Base-by-base conservation (phyloP, 2,329 filamentous ascomycete genomes). In the Neopestalotiopsis sp. region DNA sequence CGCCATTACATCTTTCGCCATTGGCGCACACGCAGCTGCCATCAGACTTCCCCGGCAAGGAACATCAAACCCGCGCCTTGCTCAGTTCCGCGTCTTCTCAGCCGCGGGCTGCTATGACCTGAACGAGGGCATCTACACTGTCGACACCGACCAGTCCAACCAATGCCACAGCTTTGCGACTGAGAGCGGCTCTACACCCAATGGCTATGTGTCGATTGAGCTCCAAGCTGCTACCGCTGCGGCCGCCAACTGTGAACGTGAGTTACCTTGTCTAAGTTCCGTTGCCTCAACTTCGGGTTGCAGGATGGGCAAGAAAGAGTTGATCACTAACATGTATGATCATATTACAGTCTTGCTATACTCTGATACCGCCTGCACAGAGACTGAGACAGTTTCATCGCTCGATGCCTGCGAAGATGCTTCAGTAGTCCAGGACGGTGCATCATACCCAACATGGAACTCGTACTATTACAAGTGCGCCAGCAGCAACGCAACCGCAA, bases 41-140 rank as follows among this genome's bases (percentile, higher is more conserved):
- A 63, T 67, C 40, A 53, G 17, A n/a, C 45, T 53, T 9, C 28
- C n/a, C 2, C 68, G 68, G 24, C 68, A 70, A 56, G 68, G 66
- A 9, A n/a, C 28, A n/a, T 61, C 64, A 42, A 70, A 70, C 34
- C 68, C 68, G 40, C 68, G 68, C 17, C 61, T 68, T 7, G 62
- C 38, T 45, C 69, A 70, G 38, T 68, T 70, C 62, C 57, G 69
- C 20, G 64, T 70, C 57, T 70, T 62, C 38, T 70, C 69, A 20
- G 63, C 38, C 5, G 20, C 59, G 6, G 67, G 67, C 32, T 70
- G 69, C 59, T 66, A 40, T 14, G 61, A 66, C 42, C 14, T 68
- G 20, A 70, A 70, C 59, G 38, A 70, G 40, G 69, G 69, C 38
- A 68, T 70, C 59, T 70, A 66, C 57, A 70, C 69, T 4, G 61